Evolutionary conservation across 2,329 filamentous ascomycete species (phyloP), one percentile per base, ranked within the genome.

Genomic region (Alternaria gaisen): DNA sequence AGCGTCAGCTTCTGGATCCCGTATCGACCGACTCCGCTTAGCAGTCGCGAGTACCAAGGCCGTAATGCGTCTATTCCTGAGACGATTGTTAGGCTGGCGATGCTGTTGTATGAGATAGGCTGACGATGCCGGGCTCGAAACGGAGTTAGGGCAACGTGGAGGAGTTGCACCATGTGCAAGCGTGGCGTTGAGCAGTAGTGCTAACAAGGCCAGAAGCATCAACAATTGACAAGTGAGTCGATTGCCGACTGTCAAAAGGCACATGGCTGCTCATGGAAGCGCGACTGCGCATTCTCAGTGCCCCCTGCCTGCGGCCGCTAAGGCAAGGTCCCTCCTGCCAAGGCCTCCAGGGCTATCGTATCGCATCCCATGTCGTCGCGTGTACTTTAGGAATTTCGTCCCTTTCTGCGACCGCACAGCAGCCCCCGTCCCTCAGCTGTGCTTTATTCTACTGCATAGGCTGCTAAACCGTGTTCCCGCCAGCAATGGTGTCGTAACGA

Each of bases 401-500:
- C 61, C 52, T 62, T 65, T 62, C 64, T 47, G 57, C 53, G 41
- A 56, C 48, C 53, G 60, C 47, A 58, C 43, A 32, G 47, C 56
- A 57, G 30, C 47, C 46, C 46, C 46, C 46, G 22, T 22, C 20
- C 16, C 46, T 24, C 43, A 28, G 50, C 43, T 41, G 43, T 34
- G 48, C 53, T 26, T 28, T 32, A 18, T 2, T n/a, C 58, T 42
- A 11, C 24, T 51, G 36, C 30, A 52, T 26, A 56, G 30, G 43
- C 24, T 26, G 22, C 32, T 22, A 2, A 38, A 18, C 34, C 34
- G 38, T 30, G 30, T 42, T 36, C 24, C 53, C 51, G 22, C 44
- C 60, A 67, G 62, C 66, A 56, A 70, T 70, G 68, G 32, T 60
- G 53, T 40, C 57, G 18, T 70, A 70, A 60, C 58, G 44, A 55